Conservation (phyloP, 768 basidiomycete genomes). For the Gloeophyllum trabeum region DNA sequence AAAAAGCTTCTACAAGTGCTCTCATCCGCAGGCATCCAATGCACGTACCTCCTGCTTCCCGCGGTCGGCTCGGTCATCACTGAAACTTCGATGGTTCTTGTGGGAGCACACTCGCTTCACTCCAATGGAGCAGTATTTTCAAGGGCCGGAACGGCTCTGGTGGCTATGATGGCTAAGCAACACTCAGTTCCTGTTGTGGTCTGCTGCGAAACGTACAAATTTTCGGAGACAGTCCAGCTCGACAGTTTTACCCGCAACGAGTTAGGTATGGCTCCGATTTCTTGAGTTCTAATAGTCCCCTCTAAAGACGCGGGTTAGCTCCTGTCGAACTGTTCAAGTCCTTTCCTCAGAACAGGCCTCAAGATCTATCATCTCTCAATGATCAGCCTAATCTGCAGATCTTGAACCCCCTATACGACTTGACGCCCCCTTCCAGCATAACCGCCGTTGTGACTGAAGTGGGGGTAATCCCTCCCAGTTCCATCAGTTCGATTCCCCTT, state of each 20-base stretch:
- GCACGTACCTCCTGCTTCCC: slow-evolving; percentile 87
- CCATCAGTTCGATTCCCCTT: slow-evolving; percentile 74
- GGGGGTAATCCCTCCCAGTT: slow-evolving; percentile 87
- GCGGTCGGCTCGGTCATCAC: slow-evolving; percentile 72
- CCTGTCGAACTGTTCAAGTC: slow-evolving; percentile 16
- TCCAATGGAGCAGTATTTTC: slow-evolving; percentile 93
- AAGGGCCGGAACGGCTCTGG: slow-evolving; percentile 88
- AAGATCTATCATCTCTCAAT: slow-evolving; percentile 10
- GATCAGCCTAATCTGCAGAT: slow-evolving; percentile 52
- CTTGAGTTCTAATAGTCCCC: neutral
- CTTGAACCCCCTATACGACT: slow-evolving; percentile 84
- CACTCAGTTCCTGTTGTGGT: slow-evolving; percentile 89
- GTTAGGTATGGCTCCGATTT: slow-evolving; percentile 45
- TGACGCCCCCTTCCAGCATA: slow-evolving; percentile 86
- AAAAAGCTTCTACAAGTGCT: slow-evolving; percentile 68
- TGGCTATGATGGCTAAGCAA: slow-evolving; percentile 92
- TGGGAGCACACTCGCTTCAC: slow-evolving; percentile 91
- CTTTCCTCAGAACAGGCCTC: slow-evolving; percentile 3
- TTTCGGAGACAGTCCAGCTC: slow-evolving; percentile 83
- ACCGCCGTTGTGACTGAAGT: slow-evolving; percentile 97
- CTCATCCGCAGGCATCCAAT: slow-evolving; percentile 59
- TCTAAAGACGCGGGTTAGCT: slow-evolving; percentile 9
- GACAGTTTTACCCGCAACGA: slow-evolving; percentile 97
- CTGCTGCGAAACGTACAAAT: slow-evolving; percentile 98
- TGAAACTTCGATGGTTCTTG: slow-evolving; percentile 72